phyloP scores from a whole-genome alignment of 768 basidiomycete species.

The Fomitopsis pulvina region DNA sequence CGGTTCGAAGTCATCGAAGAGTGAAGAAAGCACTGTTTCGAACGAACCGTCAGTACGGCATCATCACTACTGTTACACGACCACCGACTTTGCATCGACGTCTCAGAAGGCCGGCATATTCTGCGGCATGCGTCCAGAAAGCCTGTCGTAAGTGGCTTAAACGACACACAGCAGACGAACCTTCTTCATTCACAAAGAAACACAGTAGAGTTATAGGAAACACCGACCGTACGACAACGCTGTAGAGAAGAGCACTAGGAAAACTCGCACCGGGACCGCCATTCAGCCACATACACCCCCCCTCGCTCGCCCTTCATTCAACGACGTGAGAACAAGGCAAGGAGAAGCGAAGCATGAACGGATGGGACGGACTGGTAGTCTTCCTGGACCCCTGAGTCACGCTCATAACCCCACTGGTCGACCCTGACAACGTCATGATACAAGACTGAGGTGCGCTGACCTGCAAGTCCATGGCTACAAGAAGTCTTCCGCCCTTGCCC shows the following conservation, averaged over 20 bases:
- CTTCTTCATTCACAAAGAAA: slow-evolving; percentile 1
- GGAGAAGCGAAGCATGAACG: slow-evolving; percentile 14
- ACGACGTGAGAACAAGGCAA: slow-evolving; percentile 5
- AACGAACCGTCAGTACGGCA: too few relatives aligned
- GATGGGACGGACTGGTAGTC: slow-evolving; percentile 27
- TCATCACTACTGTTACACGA: too few relatives aligned
- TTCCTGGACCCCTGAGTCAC: slow-evolving; percentile 10
- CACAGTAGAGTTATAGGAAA: slow-evolving; percentile 4
- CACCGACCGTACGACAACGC: slow-evolving; percentile 23
- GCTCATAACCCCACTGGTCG: slow-evolving; percentile 2
- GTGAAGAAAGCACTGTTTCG: too few relatives aligned
- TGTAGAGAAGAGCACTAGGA: slow-evolving; percentile 8
- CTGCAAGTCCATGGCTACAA: slow-evolving; percentile 31
- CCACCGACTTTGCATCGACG: too few relatives aligned
- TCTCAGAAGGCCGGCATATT: too few relatives aligned
- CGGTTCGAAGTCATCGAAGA: too few relatives aligned
- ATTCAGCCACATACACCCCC: neutral
- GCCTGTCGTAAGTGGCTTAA: neutral
- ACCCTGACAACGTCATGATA: neutral
- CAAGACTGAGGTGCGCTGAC: neutral
- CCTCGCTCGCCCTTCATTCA: neutral
- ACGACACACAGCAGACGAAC: slow-evolving; percentile 3
- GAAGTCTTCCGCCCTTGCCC: slow-evolving; percentile 84
- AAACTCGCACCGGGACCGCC: slow-evolving; percentile 18
- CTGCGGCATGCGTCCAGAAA: too few relatives aligned